These are phyloP conservation scores for Cardamine resedifolia DNA, from an alignment of 345 rosid genomes.

Conservation along the genomic window DNA sequence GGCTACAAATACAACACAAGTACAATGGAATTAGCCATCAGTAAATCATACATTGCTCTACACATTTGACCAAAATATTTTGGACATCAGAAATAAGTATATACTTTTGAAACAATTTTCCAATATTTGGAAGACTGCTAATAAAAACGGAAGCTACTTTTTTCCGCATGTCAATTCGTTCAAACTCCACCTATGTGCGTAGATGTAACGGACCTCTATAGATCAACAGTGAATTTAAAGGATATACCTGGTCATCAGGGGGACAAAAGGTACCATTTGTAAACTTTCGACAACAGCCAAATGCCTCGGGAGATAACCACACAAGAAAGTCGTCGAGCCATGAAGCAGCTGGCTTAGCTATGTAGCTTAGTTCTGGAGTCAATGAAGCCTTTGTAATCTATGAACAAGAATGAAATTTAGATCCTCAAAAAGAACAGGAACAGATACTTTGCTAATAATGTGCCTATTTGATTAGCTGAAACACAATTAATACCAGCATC, in stretches of 20 bases:
- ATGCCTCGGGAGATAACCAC: slow-evolving; percentile 99
- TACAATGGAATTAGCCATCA: slow-evolving; percentile 5
- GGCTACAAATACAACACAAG: slow-evolving; percentile 50
- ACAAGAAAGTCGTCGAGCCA: slow-evolving; percentile 99
- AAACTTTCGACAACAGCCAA: slow-evolving; percentile 95
- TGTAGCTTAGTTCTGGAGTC: slow-evolving; percentile 76
- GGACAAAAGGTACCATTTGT: slow-evolving; percentile 92
- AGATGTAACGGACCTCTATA: not conserved
- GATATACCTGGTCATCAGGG: slow-evolving; percentile 85
- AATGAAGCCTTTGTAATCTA: slow-evolving; percentile 87
- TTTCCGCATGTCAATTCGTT: not conserved
- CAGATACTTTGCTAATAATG: not conserved
- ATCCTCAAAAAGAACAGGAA: slow-evolving; percentile 1
- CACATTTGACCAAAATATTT: not conserved
- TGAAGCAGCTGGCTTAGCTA: slow-evolving; percentile 99
- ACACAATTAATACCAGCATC: slow-evolving; percentile 7
- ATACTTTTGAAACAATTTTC: not conserved
- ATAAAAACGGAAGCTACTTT: not conserved
- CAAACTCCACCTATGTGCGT: not conserved
- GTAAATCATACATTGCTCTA: slow-evolving; percentile 3
- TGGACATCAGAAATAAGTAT: not conserved
- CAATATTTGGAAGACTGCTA: not conserved
- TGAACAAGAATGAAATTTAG: slow-evolving; percentile 11
- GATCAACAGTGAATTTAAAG: not conserved
- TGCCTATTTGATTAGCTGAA: not conserved